Conservation (phyloP, 495 filamentous ascomycete genomes). For the Chaetomium cochliodes region DNA sequence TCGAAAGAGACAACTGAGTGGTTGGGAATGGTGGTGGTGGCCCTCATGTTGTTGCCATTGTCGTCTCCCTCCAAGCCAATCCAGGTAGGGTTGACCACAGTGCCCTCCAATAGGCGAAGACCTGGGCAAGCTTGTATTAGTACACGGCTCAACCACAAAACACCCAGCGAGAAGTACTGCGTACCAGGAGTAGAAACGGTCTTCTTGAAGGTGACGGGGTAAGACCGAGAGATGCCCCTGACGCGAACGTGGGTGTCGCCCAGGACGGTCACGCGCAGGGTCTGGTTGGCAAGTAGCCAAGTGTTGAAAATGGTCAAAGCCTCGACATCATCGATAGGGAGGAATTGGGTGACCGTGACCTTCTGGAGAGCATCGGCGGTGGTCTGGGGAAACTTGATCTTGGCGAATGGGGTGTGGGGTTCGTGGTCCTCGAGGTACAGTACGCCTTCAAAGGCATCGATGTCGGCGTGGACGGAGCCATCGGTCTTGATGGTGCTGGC, state of each 20-base stretch:
- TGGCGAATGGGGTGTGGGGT: slow-evolving; percentile 56
- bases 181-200: slow-evolving; percentile 40
- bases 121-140: slow-evolving; percentile 29
- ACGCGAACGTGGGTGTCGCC: slow-evolving; percentile 44
- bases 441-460: slow-evolving; percentile 43
- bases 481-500: slow-evolving; percentile 52
- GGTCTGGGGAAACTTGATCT: slow-evolving; percentile 51
- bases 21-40: slow-evolving; percentile 66
- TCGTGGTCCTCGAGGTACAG: slow-evolving; percentile 56
- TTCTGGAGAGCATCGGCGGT: slow-evolving; percentile 54
- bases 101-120: slow-evolving; percentile 55
- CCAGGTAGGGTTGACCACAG: slow-evolving; percentile 53
- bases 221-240: slow-evolving; percentile 39
- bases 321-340: slow-evolving; percentile 52
- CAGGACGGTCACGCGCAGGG: slow-evolving; percentile 39
- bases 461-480: slow-evolving; percentile 52
- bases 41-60: slow-evolving; percentile 62
- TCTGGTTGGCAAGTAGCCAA: slow-evolving; percentile 49
- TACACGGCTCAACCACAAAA: neutral
- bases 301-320: slow-evolving; percentile 61
- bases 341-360: slow-evolving; percentile 59
- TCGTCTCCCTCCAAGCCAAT: slow-evolving; percentile 43
- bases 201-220: slow-evolving; percentile 46
- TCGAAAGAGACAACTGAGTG: slow-evolving; percentile 61
- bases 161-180: neutral